Conservation (phyloP, 2,329 filamentous ascomycete genomes). For the Pseudogymnoascus sp. region DNA sequence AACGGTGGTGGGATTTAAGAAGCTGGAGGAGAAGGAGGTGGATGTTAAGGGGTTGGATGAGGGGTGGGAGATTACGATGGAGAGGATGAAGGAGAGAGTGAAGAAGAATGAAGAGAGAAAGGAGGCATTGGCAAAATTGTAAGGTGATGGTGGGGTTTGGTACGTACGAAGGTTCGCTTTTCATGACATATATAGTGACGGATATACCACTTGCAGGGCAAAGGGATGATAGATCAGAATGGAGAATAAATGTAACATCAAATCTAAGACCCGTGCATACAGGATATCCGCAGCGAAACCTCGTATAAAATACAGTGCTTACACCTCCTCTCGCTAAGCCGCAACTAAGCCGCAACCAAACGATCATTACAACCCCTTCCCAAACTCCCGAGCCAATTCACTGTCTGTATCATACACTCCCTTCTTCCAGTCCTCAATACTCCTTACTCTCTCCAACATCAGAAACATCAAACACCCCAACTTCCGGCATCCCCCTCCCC, state of each 20-base stretch:
- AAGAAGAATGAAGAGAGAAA: slow-evolving; percentile 11
- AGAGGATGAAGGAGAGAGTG: slow-evolving; percentile 30
- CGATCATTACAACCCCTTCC: neutral
- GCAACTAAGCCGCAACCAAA: neutral
- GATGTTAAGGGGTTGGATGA: slow-evolving; percentile 36
- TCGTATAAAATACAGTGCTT: neutral
- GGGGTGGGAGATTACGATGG: slow-evolving; percentile 36
- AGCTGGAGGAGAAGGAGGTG: slow-evolving; percentile 40
- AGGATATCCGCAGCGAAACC: neutral
- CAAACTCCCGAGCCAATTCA: neutral
- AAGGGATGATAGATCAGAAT: neutral
- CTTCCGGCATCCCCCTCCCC: slow-evolving; percentile 57
- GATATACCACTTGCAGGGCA: neutral
- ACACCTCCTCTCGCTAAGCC: neutral
- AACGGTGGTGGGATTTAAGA: slow-evolving; percentile 41
- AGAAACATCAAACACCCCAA: slow-evolving; percentile 71
- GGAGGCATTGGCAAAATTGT: neutral
- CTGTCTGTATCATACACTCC: neutral
- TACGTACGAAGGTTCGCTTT: neutral
- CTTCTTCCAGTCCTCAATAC: slow-evolving; percentile 41
- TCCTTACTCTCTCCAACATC: slow-evolving; percentile 77
- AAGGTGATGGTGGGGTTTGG: neutral
- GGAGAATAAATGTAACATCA: neutral
- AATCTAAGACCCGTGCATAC: neutral
- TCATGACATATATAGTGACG: neutral